phyloP scores from a whole-genome alignment of 1,139 yeast species.

The Candida tetrigidarum region DNA sequence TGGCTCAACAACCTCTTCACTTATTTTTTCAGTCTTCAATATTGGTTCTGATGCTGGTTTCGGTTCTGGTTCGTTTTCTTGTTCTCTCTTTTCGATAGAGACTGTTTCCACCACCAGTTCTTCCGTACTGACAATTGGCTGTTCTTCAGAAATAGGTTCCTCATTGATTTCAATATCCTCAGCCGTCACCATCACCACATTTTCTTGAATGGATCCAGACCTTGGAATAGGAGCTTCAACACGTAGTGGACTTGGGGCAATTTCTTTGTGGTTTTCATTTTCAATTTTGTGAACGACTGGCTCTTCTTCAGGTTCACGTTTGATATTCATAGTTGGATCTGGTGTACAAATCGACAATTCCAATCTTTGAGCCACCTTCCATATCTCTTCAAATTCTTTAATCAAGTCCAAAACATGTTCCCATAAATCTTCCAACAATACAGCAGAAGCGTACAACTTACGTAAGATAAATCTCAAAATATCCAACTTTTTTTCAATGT shows the following conservation, averaged over 20 bases:
- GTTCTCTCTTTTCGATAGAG: no score
- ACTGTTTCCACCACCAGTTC: no score
- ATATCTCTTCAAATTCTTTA: slow-evolving; percentile 16
- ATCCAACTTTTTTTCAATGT: slow-evolving; percentile 26
- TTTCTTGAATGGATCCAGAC: no score
- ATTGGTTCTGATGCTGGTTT: not conserved
- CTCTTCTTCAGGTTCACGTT: not conserved
- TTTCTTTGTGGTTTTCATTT: no score
- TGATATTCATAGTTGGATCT: not conserved
- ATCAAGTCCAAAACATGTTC: slow-evolving; percentile 24
- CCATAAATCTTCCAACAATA: slow-evolving; percentile 29
- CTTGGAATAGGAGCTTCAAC: no score
- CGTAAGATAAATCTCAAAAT: slow-evolving; percentile 31
- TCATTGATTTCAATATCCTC: not conserved
- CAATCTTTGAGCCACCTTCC: slow-evolving; percentile 1
- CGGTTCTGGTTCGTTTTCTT: no score
- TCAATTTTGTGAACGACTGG: no score
- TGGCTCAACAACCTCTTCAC: not conserved
- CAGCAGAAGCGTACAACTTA: slow-evolving; percentile 39
- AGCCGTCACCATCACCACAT: no score
- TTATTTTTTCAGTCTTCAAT: not conserved
- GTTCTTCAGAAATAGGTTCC: slow-evolving; percentile 1
- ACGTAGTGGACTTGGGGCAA: no score
- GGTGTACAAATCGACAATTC: not conserved
- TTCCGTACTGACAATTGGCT: no score